Percentiles rank a stretch among this genome's conserved stretches.
Conservation (phyloP, 169 alveolate species). For the Eimeria sp. region DNA sequence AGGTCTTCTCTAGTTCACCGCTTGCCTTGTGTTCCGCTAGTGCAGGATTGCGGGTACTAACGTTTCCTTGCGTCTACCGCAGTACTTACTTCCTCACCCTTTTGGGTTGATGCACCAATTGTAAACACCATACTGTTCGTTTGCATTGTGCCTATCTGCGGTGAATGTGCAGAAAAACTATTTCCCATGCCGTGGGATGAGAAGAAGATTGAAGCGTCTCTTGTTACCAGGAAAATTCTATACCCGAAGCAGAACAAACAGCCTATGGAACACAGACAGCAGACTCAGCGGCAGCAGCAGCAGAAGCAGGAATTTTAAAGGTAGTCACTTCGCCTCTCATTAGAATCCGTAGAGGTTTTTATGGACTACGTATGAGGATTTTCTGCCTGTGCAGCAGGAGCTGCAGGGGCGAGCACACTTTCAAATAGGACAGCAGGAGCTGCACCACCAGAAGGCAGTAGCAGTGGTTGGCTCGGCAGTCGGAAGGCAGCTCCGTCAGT, state of each 20-base stretch:
- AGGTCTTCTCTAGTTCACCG: not conserved
- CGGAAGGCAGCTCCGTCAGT: not conserved
- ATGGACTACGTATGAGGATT: not conserved
- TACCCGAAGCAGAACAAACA: not conserved
- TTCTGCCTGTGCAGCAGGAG: not conserved
- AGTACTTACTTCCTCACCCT: not conserved
- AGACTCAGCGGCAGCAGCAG: constrained; percentile 49
- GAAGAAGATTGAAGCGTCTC: constrained; percentile 42
- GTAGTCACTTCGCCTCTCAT: not conserved
- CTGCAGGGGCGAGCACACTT: not conserved
- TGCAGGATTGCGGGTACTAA: not conserved
- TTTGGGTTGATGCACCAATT: not conserved
- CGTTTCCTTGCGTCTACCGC: not conserved
- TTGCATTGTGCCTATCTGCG: not conserved
- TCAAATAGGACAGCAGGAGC: not conserved
- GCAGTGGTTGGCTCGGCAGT: not conserved
- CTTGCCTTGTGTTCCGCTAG: not conserved
- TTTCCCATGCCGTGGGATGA: constrained; percentile 62
- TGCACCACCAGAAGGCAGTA: not conserved
- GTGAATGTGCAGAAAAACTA: constrained; percentile 13
- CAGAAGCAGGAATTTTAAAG: constrained; percentile 33
- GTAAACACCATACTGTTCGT: not conserved
- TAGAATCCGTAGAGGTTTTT: not conserved
- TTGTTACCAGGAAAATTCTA: not conserved
- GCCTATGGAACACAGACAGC: constrained; percentile 8